Percentiles rank a stretch among this genome's conserved stretches.
Evolutionary conservation across 176 grass and related monocot genomes (phyloP).

Genomic region (Pontederia paniculata): DNA sequence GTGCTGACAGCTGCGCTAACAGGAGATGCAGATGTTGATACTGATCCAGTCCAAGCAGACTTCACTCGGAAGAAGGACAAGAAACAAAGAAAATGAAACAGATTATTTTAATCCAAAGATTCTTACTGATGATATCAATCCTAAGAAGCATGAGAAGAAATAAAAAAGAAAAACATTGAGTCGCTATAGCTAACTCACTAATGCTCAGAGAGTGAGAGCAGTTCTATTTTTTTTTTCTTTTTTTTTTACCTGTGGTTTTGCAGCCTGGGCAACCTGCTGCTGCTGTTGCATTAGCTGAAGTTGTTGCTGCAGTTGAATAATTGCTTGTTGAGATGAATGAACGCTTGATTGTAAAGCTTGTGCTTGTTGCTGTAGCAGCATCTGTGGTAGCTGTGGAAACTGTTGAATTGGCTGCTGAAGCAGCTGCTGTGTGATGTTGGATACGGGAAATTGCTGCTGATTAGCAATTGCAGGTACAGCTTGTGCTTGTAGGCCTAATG

Average conservation of each 20-base stretch:
- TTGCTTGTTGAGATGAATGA: conserved; percentile 92
- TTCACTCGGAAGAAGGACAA: conserved; percentile 7
- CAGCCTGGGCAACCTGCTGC: conserved; percentile 30
- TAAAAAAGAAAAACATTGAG: too few relatives aligned
- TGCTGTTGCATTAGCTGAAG: conserved; percentile 76
- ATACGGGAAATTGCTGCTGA: conserved; percentile 45
- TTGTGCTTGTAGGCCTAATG: conserved; percentile 47
- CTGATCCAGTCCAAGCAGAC: conserved; percentile 26
- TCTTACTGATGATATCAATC: too few relatives aligned
- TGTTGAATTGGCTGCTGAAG: conserved; percentile 60
- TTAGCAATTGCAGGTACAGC: conserved; percentile 42
- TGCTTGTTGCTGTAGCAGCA: conserved; percentile 86
- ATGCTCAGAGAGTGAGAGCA: too few relatives aligned
- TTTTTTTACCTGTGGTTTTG: conserved; percentile 61
- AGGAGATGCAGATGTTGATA: conserved; percentile 33
- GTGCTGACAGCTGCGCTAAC: conserved; percentile 23
- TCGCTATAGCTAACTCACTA: too few relatives aligned
- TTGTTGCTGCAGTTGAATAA: conserved; percentile 94
- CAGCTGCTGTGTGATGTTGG: conserved; percentile 48
- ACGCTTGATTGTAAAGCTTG: conserved; percentile 85
- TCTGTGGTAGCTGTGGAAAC: conserved; percentile 78
- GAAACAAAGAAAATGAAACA: neutral
- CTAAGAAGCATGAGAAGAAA: too few relatives aligned
- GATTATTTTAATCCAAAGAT: too few relatives aligned
- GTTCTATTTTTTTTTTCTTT: neutral